These are phyloP conservation scores for Neurospora sp. DNA, from an alignment of 495 filamentous ascomycete genomes.

Conservation along the genomic window DNA sequence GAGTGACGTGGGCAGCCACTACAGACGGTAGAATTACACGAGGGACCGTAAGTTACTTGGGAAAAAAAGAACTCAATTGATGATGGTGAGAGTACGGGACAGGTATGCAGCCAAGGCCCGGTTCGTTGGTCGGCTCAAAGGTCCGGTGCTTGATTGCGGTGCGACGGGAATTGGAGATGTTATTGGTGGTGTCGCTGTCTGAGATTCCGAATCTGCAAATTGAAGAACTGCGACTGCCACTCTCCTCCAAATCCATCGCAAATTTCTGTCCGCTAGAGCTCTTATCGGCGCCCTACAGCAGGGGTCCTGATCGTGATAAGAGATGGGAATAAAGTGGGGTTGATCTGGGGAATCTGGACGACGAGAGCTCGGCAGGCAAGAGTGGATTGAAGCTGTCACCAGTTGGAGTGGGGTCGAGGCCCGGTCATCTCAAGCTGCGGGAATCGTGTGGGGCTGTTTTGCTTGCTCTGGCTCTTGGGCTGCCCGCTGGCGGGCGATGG, in stretches of 20 bases:
- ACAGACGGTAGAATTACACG: background rate
- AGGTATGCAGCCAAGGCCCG: background rate
- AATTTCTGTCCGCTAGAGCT: constrained; percentile 22
- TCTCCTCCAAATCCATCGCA: constrained; percentile 5
- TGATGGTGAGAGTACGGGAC: background rate
- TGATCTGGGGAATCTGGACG: background rate
- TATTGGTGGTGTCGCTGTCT: constrained; percentile 2
- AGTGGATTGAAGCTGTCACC: constrained; percentile 4
- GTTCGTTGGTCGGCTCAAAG: background rate
- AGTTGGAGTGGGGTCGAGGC: constrained; percentile 4
- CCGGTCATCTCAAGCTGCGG: background rate
- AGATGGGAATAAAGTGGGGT: constrained; percentile 2
- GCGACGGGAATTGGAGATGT: background rate
- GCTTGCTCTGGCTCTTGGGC: background rate
- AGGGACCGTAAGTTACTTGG: background rate
- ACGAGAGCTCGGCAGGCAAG: background rate
- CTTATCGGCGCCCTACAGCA: constrained; percentile 20
- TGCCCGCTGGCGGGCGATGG: background rate
- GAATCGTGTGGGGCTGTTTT: background rate
- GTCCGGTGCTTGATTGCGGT: background rate
- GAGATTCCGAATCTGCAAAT: background rate
- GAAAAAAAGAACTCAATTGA: background rate
- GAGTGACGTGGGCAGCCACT: background rate
- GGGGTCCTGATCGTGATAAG: constrained; percentile 17
- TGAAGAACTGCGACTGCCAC: background rate